phyloP scores from a whole-genome alignment of 331 rosid genomes.

The Arachis monticola region DNA sequence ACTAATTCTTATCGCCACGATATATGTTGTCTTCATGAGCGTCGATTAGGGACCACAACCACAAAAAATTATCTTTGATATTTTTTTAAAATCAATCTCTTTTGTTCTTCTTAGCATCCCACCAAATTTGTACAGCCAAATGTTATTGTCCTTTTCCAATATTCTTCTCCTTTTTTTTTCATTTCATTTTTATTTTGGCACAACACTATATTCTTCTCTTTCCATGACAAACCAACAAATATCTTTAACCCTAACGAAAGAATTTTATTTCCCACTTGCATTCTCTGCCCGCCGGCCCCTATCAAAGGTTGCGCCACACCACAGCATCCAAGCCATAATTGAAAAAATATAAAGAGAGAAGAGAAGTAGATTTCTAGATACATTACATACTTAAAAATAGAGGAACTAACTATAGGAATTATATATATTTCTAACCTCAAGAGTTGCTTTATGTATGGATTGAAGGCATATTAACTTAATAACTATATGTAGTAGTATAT shows the following conservation, averaged over 20 bases:
- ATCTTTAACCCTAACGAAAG: conserved; percentile 27
- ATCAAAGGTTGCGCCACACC: background rate
- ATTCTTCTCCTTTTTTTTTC: conserved; percentile 17
- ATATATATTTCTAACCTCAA: conserved; percentile 29
- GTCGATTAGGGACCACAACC: conserved; percentile 59
- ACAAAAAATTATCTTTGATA: conserved; percentile 34
- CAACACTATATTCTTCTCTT: conserved; percentile 25
- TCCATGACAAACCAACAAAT: conserved; percentile 21
- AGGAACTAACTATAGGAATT: conserved; percentile 27
- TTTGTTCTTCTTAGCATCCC: conserved; percentile 39
- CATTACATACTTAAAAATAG: background rate
- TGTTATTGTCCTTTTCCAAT: conserved; percentile 39
- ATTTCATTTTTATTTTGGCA: background rate
- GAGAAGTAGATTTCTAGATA: background rate
- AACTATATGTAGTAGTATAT: conserved; percentile 40
- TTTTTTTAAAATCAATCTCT: conserved; percentile 40
- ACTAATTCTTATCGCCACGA: conserved; percentile 51
- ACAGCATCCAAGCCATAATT: background rate
- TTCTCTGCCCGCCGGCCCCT: background rate
- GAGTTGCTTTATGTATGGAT: conserved; percentile 49
- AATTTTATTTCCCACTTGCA: conserved; percentile 28
- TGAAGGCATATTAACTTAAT: conserved; percentile 14
- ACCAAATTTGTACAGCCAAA: conserved; percentile 49
- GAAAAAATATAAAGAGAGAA: background rate
- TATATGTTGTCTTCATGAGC: conserved; percentile 45